Conservation (phyloP, 345 rosid genomes). For the Euphorbia tirucalli region DNA sequence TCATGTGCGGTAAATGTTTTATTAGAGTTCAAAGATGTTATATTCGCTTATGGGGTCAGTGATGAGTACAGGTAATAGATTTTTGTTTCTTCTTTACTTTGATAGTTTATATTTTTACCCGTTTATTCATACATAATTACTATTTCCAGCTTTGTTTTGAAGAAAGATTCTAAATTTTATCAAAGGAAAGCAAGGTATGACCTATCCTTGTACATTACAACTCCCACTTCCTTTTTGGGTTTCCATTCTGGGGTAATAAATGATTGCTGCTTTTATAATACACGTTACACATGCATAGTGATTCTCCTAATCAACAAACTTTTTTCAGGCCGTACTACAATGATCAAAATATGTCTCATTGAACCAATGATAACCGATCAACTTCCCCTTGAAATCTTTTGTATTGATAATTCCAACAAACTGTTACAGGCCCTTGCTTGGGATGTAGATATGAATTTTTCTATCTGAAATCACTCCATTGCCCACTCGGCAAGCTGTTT, state of each 20-base stretch:
- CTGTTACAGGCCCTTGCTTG: no score
- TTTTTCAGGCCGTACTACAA: neutral
- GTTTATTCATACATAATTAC: slow-evolving; percentile 8
- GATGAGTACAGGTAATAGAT: slow-evolving; percentile 80
- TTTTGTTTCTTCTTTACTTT: slow-evolving; percentile 5
- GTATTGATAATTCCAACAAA: neutral
- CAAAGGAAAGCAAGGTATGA: slow-evolving; percentile 66
- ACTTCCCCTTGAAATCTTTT: neutral
- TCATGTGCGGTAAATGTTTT: slow-evolving; percentile 73
- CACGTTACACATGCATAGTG: neutral
- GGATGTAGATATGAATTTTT: no score
- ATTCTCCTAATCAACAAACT: neutral
- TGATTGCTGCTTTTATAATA: neutral
- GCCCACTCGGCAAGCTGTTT: no score
- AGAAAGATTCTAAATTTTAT: slow-evolving; percentile 52
- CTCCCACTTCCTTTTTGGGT: neutral
- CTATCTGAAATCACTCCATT: no score
- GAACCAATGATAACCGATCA: neutral
- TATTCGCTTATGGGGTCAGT: slow-evolving; percentile 80
- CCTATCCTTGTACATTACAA: neutral
- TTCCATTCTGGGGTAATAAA: neutral
- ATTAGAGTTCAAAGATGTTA: slow-evolving; percentile 64
- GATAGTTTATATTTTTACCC: slow-evolving; percentile 9
- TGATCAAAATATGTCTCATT: neutral
- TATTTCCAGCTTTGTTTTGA: slow-evolving; percentile 68